phyloP scores from a whole-genome alignment of 306 rosid genomes.

The Cucurbita maxima region DNA sequence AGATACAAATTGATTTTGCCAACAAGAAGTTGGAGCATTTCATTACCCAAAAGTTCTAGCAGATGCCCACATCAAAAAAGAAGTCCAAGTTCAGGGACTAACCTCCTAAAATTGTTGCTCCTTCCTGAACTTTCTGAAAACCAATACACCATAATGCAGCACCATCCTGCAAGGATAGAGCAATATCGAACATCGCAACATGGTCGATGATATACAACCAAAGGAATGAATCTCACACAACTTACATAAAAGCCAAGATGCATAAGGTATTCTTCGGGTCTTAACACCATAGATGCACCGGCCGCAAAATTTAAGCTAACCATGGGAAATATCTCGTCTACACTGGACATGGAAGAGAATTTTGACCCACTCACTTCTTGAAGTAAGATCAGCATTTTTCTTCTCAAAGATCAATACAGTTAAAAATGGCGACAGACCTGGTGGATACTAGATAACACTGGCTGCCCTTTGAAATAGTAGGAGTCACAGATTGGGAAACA shows the following conservation, averaged over 20 bases:
- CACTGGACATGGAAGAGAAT: slow-evolving; percentile 34
- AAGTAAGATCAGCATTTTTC: neutral
- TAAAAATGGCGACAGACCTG: slow-evolving; percentile 35
- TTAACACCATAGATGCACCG: slow-evolving; percentile 77
- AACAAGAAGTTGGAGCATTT: neutral
- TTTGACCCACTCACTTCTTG: slow-evolving; percentile 14
- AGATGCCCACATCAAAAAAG: neutral
- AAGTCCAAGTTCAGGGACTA: slow-evolving; percentile 7
- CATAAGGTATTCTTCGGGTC: slow-evolving; percentile 78
- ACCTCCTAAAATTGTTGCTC: slow-evolving; percentile 86
- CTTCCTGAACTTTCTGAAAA: slow-evolving; percentile 64
- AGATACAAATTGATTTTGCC: neutral
- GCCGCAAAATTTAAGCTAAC: slow-evolving; percentile 80
- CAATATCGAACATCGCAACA: neutral
- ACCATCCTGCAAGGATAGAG: slow-evolving; percentile 34
- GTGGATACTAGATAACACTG: slow-evolving; percentile 71
- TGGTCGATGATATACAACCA: neutral
- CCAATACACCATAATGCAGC: slow-evolving; percentile 81
- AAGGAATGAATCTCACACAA: slow-evolving; percentile 5
- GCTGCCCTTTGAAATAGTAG: slow-evolving; percentile 49
- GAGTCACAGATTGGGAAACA: slow-evolving; percentile 50
- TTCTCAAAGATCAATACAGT: neutral
- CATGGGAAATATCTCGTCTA: slow-evolving; percentile 50
- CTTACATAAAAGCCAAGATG: slow-evolving; percentile 45
- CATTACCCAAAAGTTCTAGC: neutral